These are phyloP conservation scores for Boletus tylopilopsis DNA, from an alignment of 768 basidiomycete genomes.

Conservation along the genomic window DNA sequence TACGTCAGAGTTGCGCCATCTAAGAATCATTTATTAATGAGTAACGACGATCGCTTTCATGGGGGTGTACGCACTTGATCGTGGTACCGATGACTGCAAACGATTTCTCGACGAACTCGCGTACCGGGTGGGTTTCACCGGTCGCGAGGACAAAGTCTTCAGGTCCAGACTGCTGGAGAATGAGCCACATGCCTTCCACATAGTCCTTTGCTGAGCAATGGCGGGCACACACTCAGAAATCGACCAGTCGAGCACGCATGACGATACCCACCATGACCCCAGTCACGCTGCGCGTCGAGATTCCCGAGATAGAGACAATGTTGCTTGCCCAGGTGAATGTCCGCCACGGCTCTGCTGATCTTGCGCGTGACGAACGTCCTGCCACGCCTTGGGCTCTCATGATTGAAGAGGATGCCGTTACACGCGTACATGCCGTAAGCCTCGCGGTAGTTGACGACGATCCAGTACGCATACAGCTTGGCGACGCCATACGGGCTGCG, in stretches of 20 bases:
- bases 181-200: slow-evolving; percentile 97
- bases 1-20: slow-evolving; percentile 77
- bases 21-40: slow-evolving; percentile 25
- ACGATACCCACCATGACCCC: slow-evolving; percentile 80
- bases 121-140: slow-evolving; percentile 92
- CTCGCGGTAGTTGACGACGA: slow-evolving; percentile 89
- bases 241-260: not conserved
- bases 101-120: slow-evolving; percentile 88
- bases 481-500: slow-evolving; percentile 95
- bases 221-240: slow-evolving; percentile 5
- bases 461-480: slow-evolving; percentile 91
- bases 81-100: slow-evolving; percentile 66
- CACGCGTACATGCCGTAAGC: slow-evolving; percentile 96
- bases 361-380: slow-evolving; percentile 96
- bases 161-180: slow-evolving; percentile 81
- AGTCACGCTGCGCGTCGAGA: slow-evolving; percentile 91
- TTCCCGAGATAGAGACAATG: slow-evolving; percentile 91
- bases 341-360: slow-evolving; percentile 88
- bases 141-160: slow-evolving; percentile 95
- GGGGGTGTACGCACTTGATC: slow-evolving; percentile 48
- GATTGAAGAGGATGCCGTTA: slow-evolving; percentile 97
- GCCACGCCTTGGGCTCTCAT: slow-evolving; percentile 93
- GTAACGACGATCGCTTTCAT: not conserved
- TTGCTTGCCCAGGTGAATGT: slow-evolving; percentile 88
- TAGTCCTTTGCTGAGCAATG: slow-evolving; percentile 69